Percentiles rank a stretch among this genome's conserved stretches.
Evolutionary conservation across 2,329 filamentous ascomycete species (phyloP).

Genomic region (Cordyceps tenuipes): DNA sequence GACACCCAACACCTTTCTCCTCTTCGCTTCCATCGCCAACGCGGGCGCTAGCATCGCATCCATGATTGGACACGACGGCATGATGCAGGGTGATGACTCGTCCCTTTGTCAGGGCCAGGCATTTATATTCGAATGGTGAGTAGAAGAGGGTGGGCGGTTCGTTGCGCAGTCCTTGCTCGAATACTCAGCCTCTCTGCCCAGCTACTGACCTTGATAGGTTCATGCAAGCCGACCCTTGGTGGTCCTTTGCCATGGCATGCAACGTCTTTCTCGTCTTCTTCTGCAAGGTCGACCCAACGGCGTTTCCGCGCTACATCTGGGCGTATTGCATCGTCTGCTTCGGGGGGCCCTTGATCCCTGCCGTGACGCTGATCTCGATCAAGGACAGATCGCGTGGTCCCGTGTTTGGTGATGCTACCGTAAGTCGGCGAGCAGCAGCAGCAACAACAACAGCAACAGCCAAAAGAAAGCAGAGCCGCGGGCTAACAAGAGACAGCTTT

Average conservation of each 20-base stretch:
- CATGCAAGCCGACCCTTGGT: conserved; percentile 67
- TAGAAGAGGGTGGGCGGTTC: too few species aligned
- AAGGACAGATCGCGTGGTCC: conserved; percentile 28
- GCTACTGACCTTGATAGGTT: conserved; percentile 42
- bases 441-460: too few species aligned
- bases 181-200: too few species aligned
- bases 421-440: conserved; percentile 23
- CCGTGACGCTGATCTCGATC: conserved; percentile 57
- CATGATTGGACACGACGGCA: conserved; percentile 60
- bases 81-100: conserved; percentile 44
- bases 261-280: conserved; percentile 69
- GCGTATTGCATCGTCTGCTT: conserved; percentile 63
- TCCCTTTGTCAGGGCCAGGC: conserved; percentile 54
- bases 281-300: conserved; percentile 46
- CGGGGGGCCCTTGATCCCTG: conserved; percentile 59
- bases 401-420: conserved; percentile 49
- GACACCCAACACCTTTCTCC: conserved; percentile 45
- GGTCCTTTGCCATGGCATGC: conserved; percentile 73
- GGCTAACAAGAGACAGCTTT: conserved; percentile 35
- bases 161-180: too few species aligned
- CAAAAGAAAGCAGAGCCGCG: neutral
- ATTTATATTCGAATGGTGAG: conserved; percentile 59
- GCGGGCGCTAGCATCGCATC: conserved; percentile 55
- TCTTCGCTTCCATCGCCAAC: conserved; percentile 30
- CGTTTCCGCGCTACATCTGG: conserved; percentile 62